These are phyloP conservation scores for Rubia peregrina DNA, from an alignment of 305 asterid genomes.

Conservation along the genomic window DNA sequence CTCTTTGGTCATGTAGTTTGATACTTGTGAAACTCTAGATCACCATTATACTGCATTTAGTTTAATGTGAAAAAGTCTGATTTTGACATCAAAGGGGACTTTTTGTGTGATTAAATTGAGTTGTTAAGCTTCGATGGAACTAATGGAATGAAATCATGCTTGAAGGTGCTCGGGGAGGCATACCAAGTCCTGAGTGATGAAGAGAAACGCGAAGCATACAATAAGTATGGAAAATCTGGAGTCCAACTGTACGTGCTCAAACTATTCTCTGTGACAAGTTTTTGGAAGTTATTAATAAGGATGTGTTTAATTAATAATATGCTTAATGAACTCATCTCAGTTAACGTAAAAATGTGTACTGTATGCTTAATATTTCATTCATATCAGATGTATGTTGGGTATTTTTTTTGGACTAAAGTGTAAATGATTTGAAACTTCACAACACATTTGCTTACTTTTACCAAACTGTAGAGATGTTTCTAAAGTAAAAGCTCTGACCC, in stretches of 20 bases:
- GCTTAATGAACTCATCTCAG: neutral
- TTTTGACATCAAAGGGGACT: neutral
- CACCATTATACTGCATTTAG: neutral
- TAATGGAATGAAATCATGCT: slow-evolving; percentile 7
- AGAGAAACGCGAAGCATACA: slow-evolving; percentile 56
- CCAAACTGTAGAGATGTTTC: neutral
- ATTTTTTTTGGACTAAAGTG: neutral
- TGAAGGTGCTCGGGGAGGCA: slow-evolving; percentile 79
- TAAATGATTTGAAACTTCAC: neutral
- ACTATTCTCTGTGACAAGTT: neutral
- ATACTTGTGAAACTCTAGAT: neutral
- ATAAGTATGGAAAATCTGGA: slow-evolving; percentile 63
- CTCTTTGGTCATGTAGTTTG: neutral
- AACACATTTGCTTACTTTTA: neutral
- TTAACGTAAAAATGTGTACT: neutral
- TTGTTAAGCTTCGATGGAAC: neutral
- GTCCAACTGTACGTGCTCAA: slow-evolving; percentile 43
- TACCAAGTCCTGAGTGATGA: slow-evolving; percentile 82
- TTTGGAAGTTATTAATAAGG: neutral
- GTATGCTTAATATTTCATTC: neutral
- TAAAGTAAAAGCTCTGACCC: slow-evolving; percentile 1
- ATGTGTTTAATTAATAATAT: neutral
- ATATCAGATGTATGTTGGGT: neutral
- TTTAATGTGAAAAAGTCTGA: neutral
- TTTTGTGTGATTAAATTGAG: neutral